These are phyloP conservation scores for Arthrobotrys iridis DNA, from an alignment of 2,329 filamentous ascomycete species.

Conservation along the genomic window DNA sequence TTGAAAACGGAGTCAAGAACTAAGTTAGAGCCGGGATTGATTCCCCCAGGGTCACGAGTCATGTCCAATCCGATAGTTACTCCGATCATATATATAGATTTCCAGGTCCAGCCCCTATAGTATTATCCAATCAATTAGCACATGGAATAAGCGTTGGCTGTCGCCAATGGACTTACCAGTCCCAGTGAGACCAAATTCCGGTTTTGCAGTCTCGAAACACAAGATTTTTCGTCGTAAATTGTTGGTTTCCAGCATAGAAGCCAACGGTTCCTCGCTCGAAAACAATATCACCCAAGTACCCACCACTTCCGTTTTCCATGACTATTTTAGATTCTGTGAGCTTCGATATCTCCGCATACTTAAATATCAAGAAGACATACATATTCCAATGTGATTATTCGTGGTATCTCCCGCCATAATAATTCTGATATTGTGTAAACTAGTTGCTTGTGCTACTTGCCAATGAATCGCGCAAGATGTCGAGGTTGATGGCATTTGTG, in stretches of 20 bases:
- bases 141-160: conserved; percentile 59
- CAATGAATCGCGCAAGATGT: conserved; percentile 59
- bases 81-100: background rate
- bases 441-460: conserved; percentile 65
- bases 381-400: conserved; percentile 3
- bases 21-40: conserved; percentile 1
- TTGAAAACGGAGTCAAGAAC: conserved; percentile 4
- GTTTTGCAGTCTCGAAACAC: conserved; percentile 65
- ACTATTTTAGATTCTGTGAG: conserved; percentile 62
- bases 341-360: background rate
- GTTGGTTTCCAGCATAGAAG: background rate
- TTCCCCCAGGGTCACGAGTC: background rate
- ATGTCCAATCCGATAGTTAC: background rate
- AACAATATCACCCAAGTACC: conserved; percentile 54
- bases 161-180: conserved; percentile 67
- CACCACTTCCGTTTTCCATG: conserved; percentile 65
- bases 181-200: conserved; percentile 69
- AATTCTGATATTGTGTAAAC: conserved; percentile 63
- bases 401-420: background rate
- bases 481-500: conserved; percentile 62
- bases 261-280: conserved; percentile 72
- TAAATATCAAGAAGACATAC: background rate
- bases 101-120: conserved; percentile 59
- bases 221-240: conserved; percentile 69
- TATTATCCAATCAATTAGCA: conserved; percentile 63